Percentiles rank a stretch among this genome's conserved stretches.
Conservation (phyloP, 2,329 filamentous ascomycete species). For the Trichoderma sp. region DNA sequence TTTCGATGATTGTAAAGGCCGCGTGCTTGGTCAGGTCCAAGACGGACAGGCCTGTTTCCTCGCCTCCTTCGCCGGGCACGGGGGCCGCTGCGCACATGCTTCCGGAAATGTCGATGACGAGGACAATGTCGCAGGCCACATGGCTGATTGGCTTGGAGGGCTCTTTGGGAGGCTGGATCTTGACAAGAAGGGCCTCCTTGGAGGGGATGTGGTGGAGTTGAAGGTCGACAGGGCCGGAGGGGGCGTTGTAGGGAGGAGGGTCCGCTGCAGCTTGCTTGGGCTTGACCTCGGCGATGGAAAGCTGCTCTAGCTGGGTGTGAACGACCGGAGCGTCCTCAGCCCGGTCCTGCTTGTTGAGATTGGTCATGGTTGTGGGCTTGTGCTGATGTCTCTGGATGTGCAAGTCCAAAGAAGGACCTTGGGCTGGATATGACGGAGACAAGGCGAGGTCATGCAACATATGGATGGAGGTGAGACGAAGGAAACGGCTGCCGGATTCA, state of each 20-base stretch:
- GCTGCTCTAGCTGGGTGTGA: background rate
- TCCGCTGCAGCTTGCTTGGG: background rate
- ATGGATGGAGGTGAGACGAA: background rate
- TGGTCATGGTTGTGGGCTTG: background rate
- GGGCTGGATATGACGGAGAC: background rate
- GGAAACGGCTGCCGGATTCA: background rate
- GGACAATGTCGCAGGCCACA: constrained; percentile 60
- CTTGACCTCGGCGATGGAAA: constrained; percentile 13
- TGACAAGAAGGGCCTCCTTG: constrained; percentile 49
- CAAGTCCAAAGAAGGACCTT: background rate
- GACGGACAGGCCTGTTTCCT: constrained; percentile 55
- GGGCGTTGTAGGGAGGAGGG: background rate
- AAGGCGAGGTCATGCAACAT: background rate
- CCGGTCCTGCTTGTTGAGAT: constrained; percentile 1
- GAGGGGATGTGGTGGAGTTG: constrained; percentile 46
- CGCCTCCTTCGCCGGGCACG: constrained; percentile 48
- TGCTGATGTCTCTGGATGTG: background rate
- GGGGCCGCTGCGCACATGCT: constrained; percentile 57
- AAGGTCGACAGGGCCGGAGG: constrained; percentile 28
- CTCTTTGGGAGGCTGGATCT: constrained; percentile 48
- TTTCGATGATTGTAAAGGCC: constrained; percentile 59
- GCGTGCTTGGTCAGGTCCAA: constrained; percentile 64
- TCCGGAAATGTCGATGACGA: constrained; percentile 63
- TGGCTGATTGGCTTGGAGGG: constrained; percentile 42
- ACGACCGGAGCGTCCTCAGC: background rate